A percentile compares a stretch with the other conserved stretches of the same genome.
phyloP scores from a whole-genome alignment of 176 grass and related monocot species.

The Rhynchospora breviuscula region DNA sequence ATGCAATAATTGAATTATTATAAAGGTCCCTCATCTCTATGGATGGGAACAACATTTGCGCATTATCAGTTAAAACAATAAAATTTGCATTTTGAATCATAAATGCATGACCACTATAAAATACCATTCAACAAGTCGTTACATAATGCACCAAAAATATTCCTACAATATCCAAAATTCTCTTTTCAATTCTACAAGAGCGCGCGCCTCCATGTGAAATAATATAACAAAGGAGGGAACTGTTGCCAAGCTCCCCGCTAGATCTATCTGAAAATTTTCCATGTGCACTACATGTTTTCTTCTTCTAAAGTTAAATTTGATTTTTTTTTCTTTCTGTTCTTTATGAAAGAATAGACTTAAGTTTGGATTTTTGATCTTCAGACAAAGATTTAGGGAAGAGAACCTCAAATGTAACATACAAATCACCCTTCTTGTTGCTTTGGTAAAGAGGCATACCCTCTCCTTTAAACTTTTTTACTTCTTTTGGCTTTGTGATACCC shows the following conservation, averaged over 20 bases:
- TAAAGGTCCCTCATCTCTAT: neutral
- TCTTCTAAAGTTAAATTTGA: conserved; percentile 3
- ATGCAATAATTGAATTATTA: neutral
- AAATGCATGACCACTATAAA: neutral
- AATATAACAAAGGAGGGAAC: conserved; percentile 8
- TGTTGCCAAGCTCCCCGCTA: neutral
- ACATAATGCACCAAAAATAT: neutral
- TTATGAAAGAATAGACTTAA: conserved; percentile 69
- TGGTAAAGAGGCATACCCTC: conserved; percentile 92
- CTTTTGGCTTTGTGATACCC: conserved; percentile 93
- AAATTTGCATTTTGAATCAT: neutral
- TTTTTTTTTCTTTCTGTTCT: neutral
- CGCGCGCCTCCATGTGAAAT: neutral
- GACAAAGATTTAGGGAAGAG: conserved; percentile 76
- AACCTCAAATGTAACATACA: conserved; percentile 72
- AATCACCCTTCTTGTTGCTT: conserved; percentile 90
- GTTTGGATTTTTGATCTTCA: conserved; percentile 76
- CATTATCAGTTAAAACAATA: neutral
- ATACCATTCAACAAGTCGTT: neutral
- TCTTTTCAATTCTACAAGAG: conserved; percentile 2
- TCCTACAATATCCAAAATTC: conserved; percentile 17
- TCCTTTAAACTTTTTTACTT: conserved; percentile 81
- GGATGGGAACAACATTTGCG: neutral
- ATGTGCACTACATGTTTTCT: conserved; percentile 24
- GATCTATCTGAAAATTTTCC: neutral